Base-by-base conservation (phyloP, 331 rosid species). In the Dryas integrifolia region DNA sequence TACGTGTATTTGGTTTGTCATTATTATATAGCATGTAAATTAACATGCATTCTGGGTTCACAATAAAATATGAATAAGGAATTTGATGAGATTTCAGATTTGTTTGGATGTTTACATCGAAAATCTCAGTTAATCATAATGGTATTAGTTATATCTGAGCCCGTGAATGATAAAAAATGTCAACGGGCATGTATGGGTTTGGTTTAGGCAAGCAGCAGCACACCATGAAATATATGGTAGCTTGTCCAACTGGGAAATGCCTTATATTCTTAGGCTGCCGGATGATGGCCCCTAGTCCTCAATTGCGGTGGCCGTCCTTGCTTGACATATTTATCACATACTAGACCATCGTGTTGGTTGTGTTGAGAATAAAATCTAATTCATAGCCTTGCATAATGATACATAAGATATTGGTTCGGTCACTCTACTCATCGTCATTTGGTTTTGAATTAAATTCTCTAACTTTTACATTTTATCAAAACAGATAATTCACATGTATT, bases 121-220 rank as follows among this genome's bases (percentile, higher is more conserved):
- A 30, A 30, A 30, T 30, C 35, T 30, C 35, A 30, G 35, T 30
- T 30, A 30, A 30, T 30, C 35, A 30, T 30, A 30, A 30, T 1
- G 35, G 35, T 30, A 30, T 30, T 30, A 30, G 35, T 30, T n/a
- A 51, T 51, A 6, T 69, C 13, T 46, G 67, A 77, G 59, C 61
- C 77, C 77, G 77, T 77, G 81, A 77, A 18, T 40, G 65, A 58
- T 41, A 18, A 26, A 52, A 56, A 5, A 44, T n/a, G 72, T 57
- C 58, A 65, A 57, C 50, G 35, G 45, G 30, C 12, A 45, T 8
- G 70, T 15, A 59, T 44, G 9, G 4, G 0, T 44, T 44, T 9
- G 7, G 48, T 44, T 44, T 44, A 44, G 9, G 48, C 48, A 7
- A 2, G 48, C 2, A 44, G 48, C 9, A 44, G 48, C 35, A 2